Percentiles rank a stretch among this genome's conserved stretches.
Evolutionary conservation across 2,329 filamentous ascomycete species (phyloP).

Genomic region (Phyllosticta citrichinensis): DNA sequence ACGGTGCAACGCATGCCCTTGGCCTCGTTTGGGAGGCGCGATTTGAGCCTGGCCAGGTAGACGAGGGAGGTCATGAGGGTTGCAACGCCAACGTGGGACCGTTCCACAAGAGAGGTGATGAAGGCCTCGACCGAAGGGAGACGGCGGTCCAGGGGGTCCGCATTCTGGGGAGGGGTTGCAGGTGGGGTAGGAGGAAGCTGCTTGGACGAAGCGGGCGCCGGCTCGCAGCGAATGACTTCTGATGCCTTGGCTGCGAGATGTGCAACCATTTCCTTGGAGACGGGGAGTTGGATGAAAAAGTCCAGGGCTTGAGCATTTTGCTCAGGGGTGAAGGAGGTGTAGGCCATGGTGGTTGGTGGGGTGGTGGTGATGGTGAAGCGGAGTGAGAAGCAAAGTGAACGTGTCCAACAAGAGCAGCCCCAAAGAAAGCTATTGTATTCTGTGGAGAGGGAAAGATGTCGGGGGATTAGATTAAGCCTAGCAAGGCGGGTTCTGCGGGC

Average conservation of each 20-base stretch:
- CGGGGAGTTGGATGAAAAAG: constrained; percentile 68
- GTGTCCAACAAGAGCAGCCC: neutral
- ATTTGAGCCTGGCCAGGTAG: constrained; percentile 77
- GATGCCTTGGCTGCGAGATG: constrained; percentile 66
- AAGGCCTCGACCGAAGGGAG: constrained; percentile 81
- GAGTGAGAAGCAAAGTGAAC: neutral
- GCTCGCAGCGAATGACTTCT: constrained; percentile 72
- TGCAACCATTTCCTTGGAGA: constrained; percentile 65
- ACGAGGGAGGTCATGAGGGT: constrained; percentile 96
- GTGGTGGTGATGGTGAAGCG: neutral
- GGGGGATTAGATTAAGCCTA: constrained; percentile 9
- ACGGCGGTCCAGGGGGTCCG: constrained; percentile 39
- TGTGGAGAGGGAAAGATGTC: neutral
- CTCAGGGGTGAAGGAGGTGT: constrained; percentile 31
- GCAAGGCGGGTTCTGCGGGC: neutral
- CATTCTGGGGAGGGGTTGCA: constrained; percentile 45
- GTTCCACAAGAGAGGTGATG: constrained; percentile 81
- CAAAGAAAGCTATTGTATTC: constrained; percentile 6
- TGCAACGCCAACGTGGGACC: constrained; percentile 92
- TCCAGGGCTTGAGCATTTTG: constrained; percentile 67
- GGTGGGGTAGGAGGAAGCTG: constrained; percentile 50
- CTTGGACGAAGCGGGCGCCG: constrained; percentile 30
- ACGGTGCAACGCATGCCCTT: constrained; percentile 95
- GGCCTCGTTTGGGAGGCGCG: constrained; percentile 81
- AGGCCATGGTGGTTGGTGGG: constrained; percentile 29